Evolutionary conservation across 2,329 filamentous ascomycete genomes (phyloP).

Genomic region (Fusarium miscanthi): DNA sequence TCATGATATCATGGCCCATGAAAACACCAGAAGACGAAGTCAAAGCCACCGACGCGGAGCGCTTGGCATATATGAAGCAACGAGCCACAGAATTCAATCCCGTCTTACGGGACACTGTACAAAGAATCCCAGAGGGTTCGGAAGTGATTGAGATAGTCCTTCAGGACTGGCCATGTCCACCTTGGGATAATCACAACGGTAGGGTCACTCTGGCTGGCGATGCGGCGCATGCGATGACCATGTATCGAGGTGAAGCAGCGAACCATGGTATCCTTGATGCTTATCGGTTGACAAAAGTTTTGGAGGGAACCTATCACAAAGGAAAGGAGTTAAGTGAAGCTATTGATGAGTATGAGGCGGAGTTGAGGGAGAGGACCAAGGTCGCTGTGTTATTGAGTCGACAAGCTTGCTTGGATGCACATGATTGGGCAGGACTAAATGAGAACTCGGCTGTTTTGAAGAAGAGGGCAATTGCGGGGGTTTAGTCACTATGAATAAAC

Average conservation of each 20-base stretch:
- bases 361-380: constrained; percentile 1
- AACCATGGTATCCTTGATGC: constrained; percentile 11
- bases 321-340: background rate
- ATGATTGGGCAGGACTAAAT: constrained; percentile 5
- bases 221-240: constrained; percentile 15
- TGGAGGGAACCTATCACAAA: background rate
- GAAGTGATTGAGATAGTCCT: constrained; percentile 10
- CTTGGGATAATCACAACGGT: background rate
- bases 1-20: constrained; percentile 16
- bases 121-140: background rate
- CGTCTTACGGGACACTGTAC: background rate
- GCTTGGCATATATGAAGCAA: constrained; percentile 11
- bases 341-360: background rate
- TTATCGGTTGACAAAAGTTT: background rate
- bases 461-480: background rate
- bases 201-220: constrained; percentile 1
- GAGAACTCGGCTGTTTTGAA: constrained; percentile 12
- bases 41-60: background rate
- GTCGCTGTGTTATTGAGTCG: constrained; percentile 9
- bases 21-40: constrained; percentile 4
- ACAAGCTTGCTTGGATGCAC: constrained; percentile 14
- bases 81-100: constrained; percentile 2
- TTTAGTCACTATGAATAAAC: background rate
- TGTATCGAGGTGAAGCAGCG: constrained; percentile 12
- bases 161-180: constrained; percentile 9